Evolutionary conservation across 164 flowering plant genomes (phyloP).

Genomic region (Houttuynia cordata): DNA sequence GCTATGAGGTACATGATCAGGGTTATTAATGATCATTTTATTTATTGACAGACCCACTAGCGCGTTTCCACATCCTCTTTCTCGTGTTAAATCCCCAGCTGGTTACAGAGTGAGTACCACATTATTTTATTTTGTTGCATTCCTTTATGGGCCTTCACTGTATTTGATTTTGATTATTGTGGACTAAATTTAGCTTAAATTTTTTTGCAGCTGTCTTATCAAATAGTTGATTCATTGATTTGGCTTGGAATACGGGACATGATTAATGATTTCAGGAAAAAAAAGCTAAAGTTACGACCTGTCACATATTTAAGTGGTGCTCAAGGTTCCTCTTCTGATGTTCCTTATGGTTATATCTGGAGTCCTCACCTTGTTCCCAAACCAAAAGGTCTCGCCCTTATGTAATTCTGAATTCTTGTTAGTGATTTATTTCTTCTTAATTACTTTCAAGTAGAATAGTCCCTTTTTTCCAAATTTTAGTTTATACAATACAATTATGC

Average conservation of each 20-base stretch:
- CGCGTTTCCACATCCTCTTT: conserved; percentile 96
- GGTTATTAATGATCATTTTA: no score
- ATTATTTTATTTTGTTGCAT: background rate
- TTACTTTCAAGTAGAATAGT: no score
- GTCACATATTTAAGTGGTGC: conserved; percentile 97
- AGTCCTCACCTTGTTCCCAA: conserved; percentile 99
- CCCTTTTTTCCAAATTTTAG: no score
- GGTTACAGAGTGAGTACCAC: conserved; percentile 71
- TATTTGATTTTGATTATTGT: background rate
- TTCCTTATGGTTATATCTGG: conserved; percentile 96
- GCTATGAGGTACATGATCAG: no score
- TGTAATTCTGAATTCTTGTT: background rate
- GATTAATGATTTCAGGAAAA: conserved; percentile 94
- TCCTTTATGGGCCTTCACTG: background rate
- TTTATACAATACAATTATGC: no score
- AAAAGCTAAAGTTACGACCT: conserved; percentile 84
- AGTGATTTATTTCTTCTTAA: no score
- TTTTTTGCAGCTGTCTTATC: conserved; percentile 78
- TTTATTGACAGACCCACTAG: conserved; percentile 74
- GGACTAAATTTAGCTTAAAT: background rate
- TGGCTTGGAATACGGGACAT: conserved; percentile 99
- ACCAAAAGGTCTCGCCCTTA: conserved; percentile 71
- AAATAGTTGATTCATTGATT: conserved; percentile 92
- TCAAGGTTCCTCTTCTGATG: conserved; percentile 69
- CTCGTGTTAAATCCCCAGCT: conserved; percentile 90